Evolutionary conservation across 2,329 filamentous ascomycete species (phyloP).

Genomic region (Epichloe brachyelytri): DNA sequence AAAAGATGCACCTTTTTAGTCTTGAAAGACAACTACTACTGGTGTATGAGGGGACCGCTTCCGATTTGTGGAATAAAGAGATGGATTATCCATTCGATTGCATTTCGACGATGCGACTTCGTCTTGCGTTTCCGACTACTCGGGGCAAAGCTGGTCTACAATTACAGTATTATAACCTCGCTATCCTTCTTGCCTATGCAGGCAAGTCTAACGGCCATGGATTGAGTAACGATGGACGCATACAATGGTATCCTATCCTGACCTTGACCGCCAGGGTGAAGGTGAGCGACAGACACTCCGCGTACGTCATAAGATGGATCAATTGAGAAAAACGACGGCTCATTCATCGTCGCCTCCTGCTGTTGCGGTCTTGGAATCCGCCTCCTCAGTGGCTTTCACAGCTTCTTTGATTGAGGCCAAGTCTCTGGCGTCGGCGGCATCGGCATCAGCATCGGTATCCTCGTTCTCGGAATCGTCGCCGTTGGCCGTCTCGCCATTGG

Average conservation of each 20-base stretch:
- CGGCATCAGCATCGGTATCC: slow-evolving; percentile 17
- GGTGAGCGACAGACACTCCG: neutral
- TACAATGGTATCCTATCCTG: neutral
- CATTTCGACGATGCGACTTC: neutral
- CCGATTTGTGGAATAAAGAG: neutral
- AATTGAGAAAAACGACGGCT: neutral
- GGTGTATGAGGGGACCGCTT: too few relatives aligned
- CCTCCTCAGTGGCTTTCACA: slow-evolving; percentile 13
- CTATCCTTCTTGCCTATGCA: neutral
- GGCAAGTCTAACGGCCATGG: neutral
- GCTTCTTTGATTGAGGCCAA: slow-evolving; percentile 14
- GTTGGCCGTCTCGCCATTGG: slow-evolving; percentile 23
- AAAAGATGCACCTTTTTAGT: too few relatives aligned
- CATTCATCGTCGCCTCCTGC: slow-evolving; percentile 18
- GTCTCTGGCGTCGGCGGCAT: slow-evolving; percentile 9
- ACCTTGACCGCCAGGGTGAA: neutral
- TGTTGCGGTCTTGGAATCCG: slow-evolving; percentile 16
- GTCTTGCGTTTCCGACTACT: neutral
- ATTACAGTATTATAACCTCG: neutral
- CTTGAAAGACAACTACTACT: neutral
- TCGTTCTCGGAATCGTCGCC: slow-evolving; percentile 17
- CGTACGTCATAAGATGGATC: neutral
- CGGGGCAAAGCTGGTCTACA: slow-evolving; percentile 1
- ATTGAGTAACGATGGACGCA: neutral
- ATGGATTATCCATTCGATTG: neutral